Evolutionary conservation across 2,329 filamentous ascomycete species (phyloP).

Genomic region (Gremmenia infestans): DNA sequence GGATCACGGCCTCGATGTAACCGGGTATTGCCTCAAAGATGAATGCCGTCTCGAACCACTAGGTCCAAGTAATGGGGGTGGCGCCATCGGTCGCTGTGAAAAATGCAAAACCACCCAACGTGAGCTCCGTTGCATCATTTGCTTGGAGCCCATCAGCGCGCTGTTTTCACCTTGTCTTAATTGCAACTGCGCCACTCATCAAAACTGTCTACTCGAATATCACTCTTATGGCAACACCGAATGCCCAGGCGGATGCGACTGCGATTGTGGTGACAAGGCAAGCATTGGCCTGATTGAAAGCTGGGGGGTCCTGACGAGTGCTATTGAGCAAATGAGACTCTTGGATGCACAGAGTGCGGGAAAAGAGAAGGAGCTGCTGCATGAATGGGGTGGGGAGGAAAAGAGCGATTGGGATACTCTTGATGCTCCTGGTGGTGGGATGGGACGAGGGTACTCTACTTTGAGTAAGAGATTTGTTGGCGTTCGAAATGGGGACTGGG

Average conservation of each 20-base stretch:
- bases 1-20: conserved; percentile 54
- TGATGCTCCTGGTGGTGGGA: conserved; percentile 15
- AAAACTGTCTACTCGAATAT: conserved; percentile 40
- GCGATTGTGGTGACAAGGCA: conserved; percentile 54
- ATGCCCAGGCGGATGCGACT: conserved; percentile 62
- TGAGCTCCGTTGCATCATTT: conserved; percentile 58
- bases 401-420: conserved; percentile 25
- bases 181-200: conserved; percentile 59
- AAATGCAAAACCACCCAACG: conserved; percentile 50
- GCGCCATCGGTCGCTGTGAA: conserved; percentile 45
- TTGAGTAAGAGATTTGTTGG: conserved; percentile 26
- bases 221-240: conserved; percentile 39
- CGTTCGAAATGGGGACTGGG: conserved; percentile 28
- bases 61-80: conserved; percentile 34
- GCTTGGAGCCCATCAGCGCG: conserved; percentile 54
- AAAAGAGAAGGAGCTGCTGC: conserved; percentile 3
- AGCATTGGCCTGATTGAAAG: conserved; percentile 54
- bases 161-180: conserved; percentile 57
- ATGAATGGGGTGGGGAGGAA: conserved; percentile 10
- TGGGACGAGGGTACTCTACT: conserved; percentile 25
- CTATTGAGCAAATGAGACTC: conserved; percentile 26
- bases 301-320: conserved; percentile 51
- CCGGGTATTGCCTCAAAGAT: conserved; percentile 57
- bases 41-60: conserved; percentile 58
- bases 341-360: conserved; percentile 12